Conservation (phyloP, 306 rosid species). For the Ammopiptanthus mongolicus region DNA sequence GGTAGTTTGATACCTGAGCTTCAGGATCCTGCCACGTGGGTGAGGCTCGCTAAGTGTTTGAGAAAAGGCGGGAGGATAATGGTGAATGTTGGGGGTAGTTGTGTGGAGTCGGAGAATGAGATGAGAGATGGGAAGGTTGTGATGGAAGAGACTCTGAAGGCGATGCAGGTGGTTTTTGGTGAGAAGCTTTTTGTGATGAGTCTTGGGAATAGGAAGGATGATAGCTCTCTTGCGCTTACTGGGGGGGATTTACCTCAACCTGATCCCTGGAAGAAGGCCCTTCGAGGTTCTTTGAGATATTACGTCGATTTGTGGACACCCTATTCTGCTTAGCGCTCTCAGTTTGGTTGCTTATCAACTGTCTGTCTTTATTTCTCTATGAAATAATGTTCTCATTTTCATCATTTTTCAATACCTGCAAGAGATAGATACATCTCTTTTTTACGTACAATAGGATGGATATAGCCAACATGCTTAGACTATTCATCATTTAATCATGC, state of each 20-base stretch:
- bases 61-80: conserved; percentile 78
- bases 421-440: neutral
- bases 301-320: conserved; percentile 53
- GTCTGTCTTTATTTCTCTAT: conserved; percentile 28
- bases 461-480: neutral
- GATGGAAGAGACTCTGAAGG: conserved; percentile 66
- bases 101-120: conserved; percentile 77
- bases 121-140: conserved; percentile 54
- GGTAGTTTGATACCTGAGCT: conserved; percentile 80
- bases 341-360: neutral
- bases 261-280: conserved; percentile 51
- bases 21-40: conserved; percentile 70
- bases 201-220: conserved; percentile 64
- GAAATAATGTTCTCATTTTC: neutral
- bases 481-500: neutral
- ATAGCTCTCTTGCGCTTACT: conserved; percentile 84
- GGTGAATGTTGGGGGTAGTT: conserved; percentile 95
- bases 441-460: neutral
- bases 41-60: conserved; percentile 50
- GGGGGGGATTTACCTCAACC: conserved; percentile 66
- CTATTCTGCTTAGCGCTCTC: conserved; percentile 9
- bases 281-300: conserved; percentile 38
- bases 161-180: conserved; percentile 55
- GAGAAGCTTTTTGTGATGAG: conserved; percentile 47
- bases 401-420: neutral